Conservation (phyloP, 2,329 filamentous ascomycete species). For the Fusarium nygamai region DNA sequence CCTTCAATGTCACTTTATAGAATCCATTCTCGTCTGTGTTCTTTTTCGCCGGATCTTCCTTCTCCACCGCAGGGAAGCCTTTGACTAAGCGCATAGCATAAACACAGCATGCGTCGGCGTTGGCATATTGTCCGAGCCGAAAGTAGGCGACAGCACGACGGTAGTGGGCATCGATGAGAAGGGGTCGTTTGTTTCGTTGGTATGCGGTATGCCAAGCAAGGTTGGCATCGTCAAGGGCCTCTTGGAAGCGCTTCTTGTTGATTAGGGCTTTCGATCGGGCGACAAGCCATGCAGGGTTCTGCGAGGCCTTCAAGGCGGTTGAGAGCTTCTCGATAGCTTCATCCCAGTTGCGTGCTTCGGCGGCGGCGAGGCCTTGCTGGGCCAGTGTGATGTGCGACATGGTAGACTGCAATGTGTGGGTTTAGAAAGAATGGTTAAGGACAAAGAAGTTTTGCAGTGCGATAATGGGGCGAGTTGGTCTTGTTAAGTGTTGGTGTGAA, state of each 20-base stretch:
- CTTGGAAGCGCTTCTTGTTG: constrained; percentile 66
- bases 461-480: not conserved
- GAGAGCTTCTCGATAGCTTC: constrained; percentile 76
- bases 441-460: not conserved
- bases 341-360: constrained; percentile 70
- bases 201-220: constrained; percentile 69
- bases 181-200: constrained; percentile 76
- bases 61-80: constrained; percentile 45
- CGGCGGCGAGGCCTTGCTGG: constrained; percentile 71
- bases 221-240: constrained; percentile 77
- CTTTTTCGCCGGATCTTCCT: constrained; percentile 44
- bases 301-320: constrained; percentile 70
- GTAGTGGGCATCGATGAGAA: constrained; percentile 84
- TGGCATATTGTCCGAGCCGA: constrained; percentile 75
- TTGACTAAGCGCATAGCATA: constrained; percentile 60
- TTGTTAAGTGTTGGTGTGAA: not conserved
- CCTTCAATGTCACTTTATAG: constrained; percentile 54
- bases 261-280: constrained; percentile 83
- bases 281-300: constrained; percentile 81
- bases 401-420: not conserved
- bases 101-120: constrained; percentile 76
- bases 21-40: constrained; percentile 57
- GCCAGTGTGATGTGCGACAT: constrained; percentile 66
- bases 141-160: constrained; percentile 80
- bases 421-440: not conserved